Conservation (phyloP, 2,329 filamentous ascomycete species). For the Fusarium verticillioides region DNA sequence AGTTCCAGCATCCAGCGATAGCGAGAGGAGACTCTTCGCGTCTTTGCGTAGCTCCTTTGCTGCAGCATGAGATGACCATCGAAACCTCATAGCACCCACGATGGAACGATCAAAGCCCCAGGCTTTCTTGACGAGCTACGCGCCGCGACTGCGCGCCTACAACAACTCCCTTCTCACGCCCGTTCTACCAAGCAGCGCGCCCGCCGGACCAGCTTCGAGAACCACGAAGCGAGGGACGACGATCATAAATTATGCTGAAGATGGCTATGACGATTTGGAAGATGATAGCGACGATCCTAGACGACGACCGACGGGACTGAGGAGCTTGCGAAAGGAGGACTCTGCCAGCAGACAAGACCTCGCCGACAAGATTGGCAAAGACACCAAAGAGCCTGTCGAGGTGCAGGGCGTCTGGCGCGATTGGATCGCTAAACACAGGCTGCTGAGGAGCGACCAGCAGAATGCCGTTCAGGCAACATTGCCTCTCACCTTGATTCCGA, state of each 20-base stretch:
- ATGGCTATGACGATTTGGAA: slow-evolving; percentile 85
- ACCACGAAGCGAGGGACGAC: slow-evolving; percentile 98
- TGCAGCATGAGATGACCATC: slow-evolving; percentile 48
- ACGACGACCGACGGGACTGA: slow-evolving; percentile 83
- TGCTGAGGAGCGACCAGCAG: slow-evolving; percentile 67
- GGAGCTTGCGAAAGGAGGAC: slow-evolving; percentile 84
- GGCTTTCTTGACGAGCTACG: slow-evolving; percentile 91
- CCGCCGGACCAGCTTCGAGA: slow-evolving; percentile 74
- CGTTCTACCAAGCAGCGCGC: slow-evolving; percentile 76
- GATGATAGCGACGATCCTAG: slow-evolving; percentile 80
- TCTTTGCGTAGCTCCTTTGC: slow-evolving; percentile 37
- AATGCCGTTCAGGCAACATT: slow-evolving; percentile 76
- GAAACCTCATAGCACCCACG: slow-evolving; percentile 39
- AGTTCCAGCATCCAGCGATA: slow-evolving; percentile 1
- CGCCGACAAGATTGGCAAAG: slow-evolving; percentile 83
- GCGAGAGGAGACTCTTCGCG: slow-evolving; percentile 33
- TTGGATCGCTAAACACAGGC: slow-evolving; percentile 84
- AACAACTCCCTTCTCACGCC: slow-evolving; percentile 92
- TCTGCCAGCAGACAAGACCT: slow-evolving; percentile 69
- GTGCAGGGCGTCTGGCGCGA: slow-evolving; percentile 93
- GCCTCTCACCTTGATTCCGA: slow-evolving; percentile 91
- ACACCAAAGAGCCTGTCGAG: slow-evolving; percentile 80
- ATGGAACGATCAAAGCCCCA: slow-evolving; percentile 74
- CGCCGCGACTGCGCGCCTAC: slow-evolving; percentile 88
- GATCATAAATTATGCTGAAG: slow-evolving; percentile 97